Base-by-base conservation (phyloP, 495 filamentous ascomycete genomes). In the Talaromyces proteolyticus region DNA sequence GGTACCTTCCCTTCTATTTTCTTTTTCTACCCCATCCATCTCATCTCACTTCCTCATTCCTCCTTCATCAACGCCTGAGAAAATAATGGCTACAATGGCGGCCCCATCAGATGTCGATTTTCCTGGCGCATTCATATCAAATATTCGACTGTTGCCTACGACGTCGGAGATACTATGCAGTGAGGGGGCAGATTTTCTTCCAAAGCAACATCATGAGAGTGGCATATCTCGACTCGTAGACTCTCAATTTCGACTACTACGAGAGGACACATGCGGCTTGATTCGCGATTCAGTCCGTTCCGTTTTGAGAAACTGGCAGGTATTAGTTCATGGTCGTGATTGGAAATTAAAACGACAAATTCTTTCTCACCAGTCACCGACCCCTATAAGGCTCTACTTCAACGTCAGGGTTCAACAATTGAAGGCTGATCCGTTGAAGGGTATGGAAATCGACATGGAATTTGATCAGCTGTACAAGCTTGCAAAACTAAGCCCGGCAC, bases 201-300 rank as follows among this genome's bases (percentile, higher is more conserved):
- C 29, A 10, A 34, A 8, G 4, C 29, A n/a, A 25, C 67, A 73
- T 50, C 80, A 86, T 55, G 52, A 75, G n/a, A 54, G 64, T 3
- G 80, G 79, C 8, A 69, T 81, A 18, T 58, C 57, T 3, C 70
- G 81, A 1, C 66, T 82, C 1, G 57, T 87, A 0, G 83, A 87
- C 56, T 68, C 72, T 43, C 78, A 85, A 46, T 85, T 86, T 50
- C 76, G 83, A 8, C 65, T 87, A 0, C 60, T 85, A 6, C 69
- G 82, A 12, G 79, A 85, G 57, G 83, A 87, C 57, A 82, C 74
- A 0, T 61, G 82, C 0, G 81, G 81, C 4, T 75, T 77, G 52
- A 65, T 87, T 7, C 65, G 77, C 26, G 78, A 85, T 52, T 70
- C 74, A 7, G 65, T 83, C 3, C 58, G 67, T 11, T 44, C 66